Percentiles rank a stretch among this genome's conserved stretches.
These are phyloP conservation scores for Uncinocarpus reesii DNA, from an alignment of 2,329 filamentous ascomycete genomes.

Conservation along the genomic window DNA sequence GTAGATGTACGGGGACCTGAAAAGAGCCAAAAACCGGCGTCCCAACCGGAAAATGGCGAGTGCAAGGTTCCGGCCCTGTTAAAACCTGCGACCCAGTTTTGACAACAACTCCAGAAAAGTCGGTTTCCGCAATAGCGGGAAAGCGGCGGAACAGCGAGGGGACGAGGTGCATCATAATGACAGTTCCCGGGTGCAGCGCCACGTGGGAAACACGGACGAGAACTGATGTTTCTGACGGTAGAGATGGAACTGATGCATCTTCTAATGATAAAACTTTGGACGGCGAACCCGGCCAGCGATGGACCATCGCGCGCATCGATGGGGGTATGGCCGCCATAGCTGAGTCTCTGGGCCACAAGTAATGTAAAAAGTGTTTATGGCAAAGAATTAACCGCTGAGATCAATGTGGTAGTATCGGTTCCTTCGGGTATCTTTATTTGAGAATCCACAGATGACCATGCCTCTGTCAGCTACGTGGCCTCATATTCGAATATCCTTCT, in stretches of 20 bases:
- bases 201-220: slow-evolving; percentile 16
- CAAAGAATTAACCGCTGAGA: too few relatives aligned
- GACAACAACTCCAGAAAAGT: slow-evolving; percentile 15
- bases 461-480: too few relatives aligned
- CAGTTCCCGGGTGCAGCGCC: slow-evolving; percentile 12
- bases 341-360: too few relatives aligned
- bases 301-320: slow-evolving; percentile 8
- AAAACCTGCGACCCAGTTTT: slow-evolving; percentile 8
- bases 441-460: too few relatives aligned
- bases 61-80: neutral
- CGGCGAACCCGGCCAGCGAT: slow-evolving; percentile 7
- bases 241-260: slow-evolving; percentile 7
- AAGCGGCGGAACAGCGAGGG: slow-evolving; percentile 12
- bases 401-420: too few relatives aligned
- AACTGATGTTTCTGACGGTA: slow-evolving; percentile 13
- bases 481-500: neutral
- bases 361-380: too few relatives aligned
- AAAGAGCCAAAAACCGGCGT: slow-evolving; percentile 15
- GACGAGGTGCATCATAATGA: slow-evolving; percentile 14
- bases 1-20: slow-evolving; percentile 10
- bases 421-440: too few relatives aligned
- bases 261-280: slow-evolving; percentile 8
- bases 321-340: slow-evolving; percentile 4
- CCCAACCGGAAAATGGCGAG: slow-evolving; percentile 8
- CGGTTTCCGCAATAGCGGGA: slow-evolving; percentile 14